These are phyloP conservation scores for Daedalea quercina DNA, from an alignment of 768 basidiomycete species.

Conservation along the genomic window DNA sequence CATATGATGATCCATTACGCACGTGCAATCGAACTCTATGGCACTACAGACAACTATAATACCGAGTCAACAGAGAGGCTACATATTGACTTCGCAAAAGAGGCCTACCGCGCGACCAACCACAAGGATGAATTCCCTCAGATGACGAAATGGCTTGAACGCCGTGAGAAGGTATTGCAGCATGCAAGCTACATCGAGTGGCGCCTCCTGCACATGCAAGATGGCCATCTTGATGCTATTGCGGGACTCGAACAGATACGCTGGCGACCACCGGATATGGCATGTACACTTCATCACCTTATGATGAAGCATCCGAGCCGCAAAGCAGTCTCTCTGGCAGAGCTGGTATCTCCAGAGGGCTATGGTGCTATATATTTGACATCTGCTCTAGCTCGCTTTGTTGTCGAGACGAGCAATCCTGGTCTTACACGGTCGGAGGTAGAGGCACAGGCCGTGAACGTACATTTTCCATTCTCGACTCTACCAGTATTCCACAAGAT, in stretches of 20 bases:
- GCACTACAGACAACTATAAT: conserved; percentile 16
- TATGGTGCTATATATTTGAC: conserved; percentile 2
- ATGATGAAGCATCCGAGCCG: conserved; percentile 4
- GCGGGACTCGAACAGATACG: background rate
- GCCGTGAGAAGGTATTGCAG: conserved; percentile 7
- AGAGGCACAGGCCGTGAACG: background rate
- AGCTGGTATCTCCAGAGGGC: background rate
- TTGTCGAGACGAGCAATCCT: conserved; percentile 2
- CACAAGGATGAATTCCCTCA: conserved; percentile 11
- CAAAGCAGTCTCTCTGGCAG: background rate
- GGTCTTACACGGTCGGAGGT: background rate
- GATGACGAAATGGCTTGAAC: conserved; percentile 13
- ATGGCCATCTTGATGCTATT: background rate
- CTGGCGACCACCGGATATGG: background rate
- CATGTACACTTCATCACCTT: background rate
- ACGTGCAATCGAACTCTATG: conserved; percentile 11
- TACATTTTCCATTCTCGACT: conserved; percentile 16
- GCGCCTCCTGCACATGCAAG: conserved; percentile 1
- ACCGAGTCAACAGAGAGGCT: background rate
- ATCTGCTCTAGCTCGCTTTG: conserved; percentile 5
- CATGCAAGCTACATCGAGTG: conserved; percentile 8
- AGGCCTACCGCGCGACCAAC: conserved; percentile 12
- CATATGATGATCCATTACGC: conserved; percentile 16
- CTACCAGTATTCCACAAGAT: conserved; percentile 26
- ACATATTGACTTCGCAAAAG: background rate